Evolutionary conservation across 2,329 filamentous ascomycete species (phyloP).

Genomic region (Apiospora pterosperma): DNA sequence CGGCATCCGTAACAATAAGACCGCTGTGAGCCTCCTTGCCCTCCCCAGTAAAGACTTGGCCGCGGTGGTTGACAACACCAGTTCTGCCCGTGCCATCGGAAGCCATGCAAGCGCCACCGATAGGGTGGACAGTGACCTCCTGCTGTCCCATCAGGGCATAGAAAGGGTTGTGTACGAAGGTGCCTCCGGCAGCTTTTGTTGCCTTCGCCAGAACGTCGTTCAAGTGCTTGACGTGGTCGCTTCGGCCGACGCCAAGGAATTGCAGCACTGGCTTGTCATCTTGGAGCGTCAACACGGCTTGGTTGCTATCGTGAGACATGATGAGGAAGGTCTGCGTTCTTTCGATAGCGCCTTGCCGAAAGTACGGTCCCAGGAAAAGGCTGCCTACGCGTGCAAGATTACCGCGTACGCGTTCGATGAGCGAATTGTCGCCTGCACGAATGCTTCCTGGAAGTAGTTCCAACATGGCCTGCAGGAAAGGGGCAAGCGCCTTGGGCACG

Average conservation of each 20-base stretch:
- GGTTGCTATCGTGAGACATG: conserved; percentile 65
- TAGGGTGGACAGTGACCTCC: conserved; percentile 63
- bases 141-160: conserved; percentile 53
- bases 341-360: conserved; percentile 50
- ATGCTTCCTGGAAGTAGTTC: conserved; percentile 49
- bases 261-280: conserved; percentile 58
- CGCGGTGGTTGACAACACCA: conserved; percentile 60
- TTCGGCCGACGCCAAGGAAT: conserved; percentile 56
- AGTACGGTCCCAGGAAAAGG: conserved; percentile 57
- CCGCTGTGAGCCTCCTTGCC: conserved; percentile 50
- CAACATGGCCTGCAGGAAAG: conserved; percentile 54
- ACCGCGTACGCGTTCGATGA: conserved; percentile 41
- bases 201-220: conserved; percentile 50
- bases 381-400: conserved; percentile 47
- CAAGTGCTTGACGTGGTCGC: conserved; percentile 50
- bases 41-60: conserved; percentile 55
- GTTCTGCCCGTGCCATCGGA: conserved; percentile 51
- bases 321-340: conserved; percentile 62
- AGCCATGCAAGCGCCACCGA: conserved; percentile 63
- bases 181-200: conserved; percentile 57
- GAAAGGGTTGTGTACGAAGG: conserved; percentile 56
- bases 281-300: conserved; percentile 56
- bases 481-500: conserved; percentile 53
- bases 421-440: conserved; percentile 31
- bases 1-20: conserved; percentile 59